These are phyloP conservation scores for Epithemia pelagica DNA, from an alignment of 108 stramenopile species.

Conservation along the genomic window DNA sequence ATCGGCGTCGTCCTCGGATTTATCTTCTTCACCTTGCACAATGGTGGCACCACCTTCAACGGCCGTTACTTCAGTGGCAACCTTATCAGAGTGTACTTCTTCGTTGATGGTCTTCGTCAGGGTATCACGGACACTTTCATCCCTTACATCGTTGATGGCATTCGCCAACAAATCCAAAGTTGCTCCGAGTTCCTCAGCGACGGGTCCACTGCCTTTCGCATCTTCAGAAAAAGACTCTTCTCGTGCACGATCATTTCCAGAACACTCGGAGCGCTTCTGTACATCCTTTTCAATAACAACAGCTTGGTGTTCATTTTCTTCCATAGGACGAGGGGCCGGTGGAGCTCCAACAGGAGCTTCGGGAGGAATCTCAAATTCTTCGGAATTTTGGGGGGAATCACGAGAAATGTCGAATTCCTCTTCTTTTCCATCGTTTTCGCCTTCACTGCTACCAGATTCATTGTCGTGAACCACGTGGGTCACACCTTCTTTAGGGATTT, in stretches of 20 bases:
- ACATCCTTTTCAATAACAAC: neutral
- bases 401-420: neutral
- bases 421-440: too few relatives aligned
- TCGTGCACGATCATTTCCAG: neutral
- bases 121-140: slow-evolving; percentile 18
- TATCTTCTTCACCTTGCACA: slow-evolving; percentile 22
- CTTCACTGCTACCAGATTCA: too few relatives aligned
- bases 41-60: slow-evolving; percentile 27
- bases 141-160: slow-evolving; percentile 35
- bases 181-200: slow-evolving; percentile 60
- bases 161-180: slow-evolving; percentile 40
- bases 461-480: too few relatives aligned
- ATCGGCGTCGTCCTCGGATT: slow-evolving; percentile 12
- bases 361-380: neutral
- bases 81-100: slow-evolving; percentile 14
- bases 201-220: slow-evolving; percentile 64
- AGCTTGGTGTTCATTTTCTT: neutral
- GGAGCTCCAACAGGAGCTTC: neutral
- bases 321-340: neutral
- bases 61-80: neutral
- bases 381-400: too few relatives aligned
- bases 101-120: slow-evolving; percentile 16
- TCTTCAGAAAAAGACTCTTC: slow-evolving; percentile 60
- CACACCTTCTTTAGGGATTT: too few relatives aligned
- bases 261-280: neutral